Evolutionary conservation across 73 alveolate species (phyloP).

Genomic region (Symbiodinium natans): DNA sequence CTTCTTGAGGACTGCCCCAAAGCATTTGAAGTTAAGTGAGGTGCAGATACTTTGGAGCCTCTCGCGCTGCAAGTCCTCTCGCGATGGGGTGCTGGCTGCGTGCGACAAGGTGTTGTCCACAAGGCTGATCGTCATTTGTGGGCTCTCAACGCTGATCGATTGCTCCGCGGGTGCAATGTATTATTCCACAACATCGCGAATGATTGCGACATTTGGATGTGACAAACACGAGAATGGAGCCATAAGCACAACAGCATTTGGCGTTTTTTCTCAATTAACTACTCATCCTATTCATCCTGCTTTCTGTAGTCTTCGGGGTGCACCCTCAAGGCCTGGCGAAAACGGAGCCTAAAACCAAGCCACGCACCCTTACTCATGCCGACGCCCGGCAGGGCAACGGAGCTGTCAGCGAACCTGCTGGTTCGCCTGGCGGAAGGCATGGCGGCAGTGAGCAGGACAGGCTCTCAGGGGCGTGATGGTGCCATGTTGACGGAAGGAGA

Average conservation of each 20-base stretch:
- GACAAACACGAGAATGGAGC: too few species aligned
- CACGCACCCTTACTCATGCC: too few species aligned
- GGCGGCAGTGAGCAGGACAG: conserved; percentile 50
- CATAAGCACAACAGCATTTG: too few species aligned
- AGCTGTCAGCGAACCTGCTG: conserved; percentile 49
- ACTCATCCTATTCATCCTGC: too few species aligned
- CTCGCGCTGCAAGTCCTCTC: conserved; percentile 21
- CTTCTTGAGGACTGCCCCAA: neutral
- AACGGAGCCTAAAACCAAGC: too few species aligned
- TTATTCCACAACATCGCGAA: too few species aligned
- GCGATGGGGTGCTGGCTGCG: conserved; percentile 16
- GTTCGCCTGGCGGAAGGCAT: conserved; percentile 57
- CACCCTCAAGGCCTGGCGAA: too few species aligned
- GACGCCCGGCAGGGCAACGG: conserved; percentile 34
- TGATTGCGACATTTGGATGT: too few species aligned
- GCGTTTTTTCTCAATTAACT: too few species aligned
- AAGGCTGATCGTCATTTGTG: conserved; percentile 43
- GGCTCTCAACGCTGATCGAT: too few species aligned
- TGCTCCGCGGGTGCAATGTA: too few species aligned
- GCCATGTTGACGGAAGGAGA: neutral
- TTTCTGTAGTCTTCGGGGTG: too few species aligned
- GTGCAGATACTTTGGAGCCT: conserved; percentile 87
- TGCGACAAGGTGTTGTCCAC: conserved; percentile 11
- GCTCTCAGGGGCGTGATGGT: neutral
- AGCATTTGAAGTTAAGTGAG: neutral